Evolutionary conservation across 176 grass and related monocot species (phyloP).

Genomic region (Triticum timopheevii): DNA sequence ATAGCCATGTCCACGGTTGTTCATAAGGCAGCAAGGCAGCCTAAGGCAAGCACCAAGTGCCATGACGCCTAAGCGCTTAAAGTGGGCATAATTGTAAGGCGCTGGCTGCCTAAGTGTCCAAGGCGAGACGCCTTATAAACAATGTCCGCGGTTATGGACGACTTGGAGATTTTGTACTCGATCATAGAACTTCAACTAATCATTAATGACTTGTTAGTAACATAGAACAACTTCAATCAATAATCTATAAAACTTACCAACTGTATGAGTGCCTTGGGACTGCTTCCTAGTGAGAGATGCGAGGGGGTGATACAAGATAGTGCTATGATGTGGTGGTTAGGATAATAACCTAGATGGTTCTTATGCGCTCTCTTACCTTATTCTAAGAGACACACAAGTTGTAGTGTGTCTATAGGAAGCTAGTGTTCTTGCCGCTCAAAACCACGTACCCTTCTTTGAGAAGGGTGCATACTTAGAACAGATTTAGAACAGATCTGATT

Average conservation of each 20-base stretch:
- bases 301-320: neutral
- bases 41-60: too few species aligned
- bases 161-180: neutral
- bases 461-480: neutral
- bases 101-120: too few species aligned
- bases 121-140: too few species aligned
- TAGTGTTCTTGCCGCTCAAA: neutral
- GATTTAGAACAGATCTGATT: neutral
- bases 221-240: neutral
- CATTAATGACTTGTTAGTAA: neutral
- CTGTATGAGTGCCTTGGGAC: neutral
- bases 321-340: neutral
- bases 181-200: neutral
- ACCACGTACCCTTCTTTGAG: neutral
- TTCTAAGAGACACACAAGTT: neutral
- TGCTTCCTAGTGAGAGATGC: neutral
- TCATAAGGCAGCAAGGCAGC: too few species aligned
- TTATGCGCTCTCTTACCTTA: neutral
- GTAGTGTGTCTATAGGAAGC: neutral
- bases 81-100: too few species aligned
- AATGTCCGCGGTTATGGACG: neutral
- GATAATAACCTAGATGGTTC: neutral
- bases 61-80: too few species aligned
- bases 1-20: neutral
- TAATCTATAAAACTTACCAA: neutral